Base-by-base conservation (phyloP, 2,329 filamentous ascomycete species). In the Didymella pomorum region DNA sequence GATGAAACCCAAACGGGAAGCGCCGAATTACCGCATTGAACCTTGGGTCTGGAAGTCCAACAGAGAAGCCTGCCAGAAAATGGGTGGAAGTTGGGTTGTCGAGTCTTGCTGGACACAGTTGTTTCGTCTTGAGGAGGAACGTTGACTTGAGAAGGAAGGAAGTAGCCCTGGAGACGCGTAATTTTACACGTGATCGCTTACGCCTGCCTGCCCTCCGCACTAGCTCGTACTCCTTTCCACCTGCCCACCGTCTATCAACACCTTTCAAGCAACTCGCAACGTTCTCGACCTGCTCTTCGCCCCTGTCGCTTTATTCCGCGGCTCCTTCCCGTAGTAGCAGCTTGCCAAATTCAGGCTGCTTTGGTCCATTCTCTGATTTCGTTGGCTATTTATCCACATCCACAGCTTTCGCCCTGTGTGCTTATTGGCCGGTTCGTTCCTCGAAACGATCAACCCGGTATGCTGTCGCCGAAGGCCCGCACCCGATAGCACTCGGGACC, bases 1-100 rank as follows among this genome's bases (percentile, higher is more conserved):
- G 29, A 69, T 67, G 56, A 31, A 43, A 29, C 66, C 56, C 56
- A 49, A 66, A 54, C 18, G 29, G 58, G 64, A 56, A 63, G 56
- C 21, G 47, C 39, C 9, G 21, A 33, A 31, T 29, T 31, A 23
- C 35, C 20, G 18, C 39, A 20, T 37, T 29, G 10, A 51, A n/a
- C 10, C 23, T 31, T 11, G 11, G 20, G 6, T 3, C 11, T n/a
- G 26, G 11, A 16, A 14, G 42, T 16, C 23, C 43, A 28, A 23
- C 37, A 18, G 28, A 55, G 26, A 26, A n/a, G 28, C 16, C 8
- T 25, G 44, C 20, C 7, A 28, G 26, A 33, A 18, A 8, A 7
- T 4, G 25, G 20, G 26, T 18, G 26, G 18, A 14, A 31, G 11
- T 35, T 41, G 29, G 12, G n/a, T 14, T 12, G 20, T 9, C 23